Conservation (phyloP, 2,329 filamentous ascomycete genomes). For the Chrysoporthe cubensis region DNA sequence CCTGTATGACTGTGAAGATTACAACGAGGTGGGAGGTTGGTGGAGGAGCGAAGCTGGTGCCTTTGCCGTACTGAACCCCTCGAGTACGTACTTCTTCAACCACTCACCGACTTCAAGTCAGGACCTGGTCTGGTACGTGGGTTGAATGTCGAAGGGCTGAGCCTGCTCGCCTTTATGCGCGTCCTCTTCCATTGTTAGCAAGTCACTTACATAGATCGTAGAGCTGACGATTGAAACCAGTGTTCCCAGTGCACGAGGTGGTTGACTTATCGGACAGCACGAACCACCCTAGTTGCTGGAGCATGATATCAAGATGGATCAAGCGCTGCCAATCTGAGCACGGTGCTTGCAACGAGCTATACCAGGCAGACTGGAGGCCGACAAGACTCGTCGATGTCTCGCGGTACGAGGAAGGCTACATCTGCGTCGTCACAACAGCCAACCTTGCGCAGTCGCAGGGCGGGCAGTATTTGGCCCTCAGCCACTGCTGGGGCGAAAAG, state of each 20-base stretch:
- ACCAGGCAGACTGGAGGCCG: conserved; percentile 23
- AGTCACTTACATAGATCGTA: too few species aligned
- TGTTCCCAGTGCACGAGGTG: background rate
- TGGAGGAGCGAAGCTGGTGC: background rate
- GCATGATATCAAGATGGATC: conserved; percentile 9
- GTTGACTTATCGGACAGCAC: background rate
- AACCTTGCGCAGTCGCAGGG: background rate
- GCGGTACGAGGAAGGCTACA: background rate
- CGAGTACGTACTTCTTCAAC: background rate
- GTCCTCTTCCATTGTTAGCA: background rate
- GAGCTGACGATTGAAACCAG: background rate
- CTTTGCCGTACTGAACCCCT: conserved; percentile 9
- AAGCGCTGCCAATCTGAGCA: conserved; percentile 4
- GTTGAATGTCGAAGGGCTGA: too few species aligned
- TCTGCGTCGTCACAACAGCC: conserved; percentile 21
- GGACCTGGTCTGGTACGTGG: too few species aligned
- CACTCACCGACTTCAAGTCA: too few species aligned
- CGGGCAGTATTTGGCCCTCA: conserved; percentile 32
- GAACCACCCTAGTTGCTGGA: conserved; percentile 6
- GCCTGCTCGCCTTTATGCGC: too few species aligned
- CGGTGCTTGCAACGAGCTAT: background rate
- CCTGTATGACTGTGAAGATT: conserved; percentile 17
- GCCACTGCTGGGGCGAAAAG: conserved; percentile 34
- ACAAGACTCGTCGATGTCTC: conserved; percentile 34
- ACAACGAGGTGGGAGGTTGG: background rate